Base-by-base conservation (phyloP, 768 basidiomycete species). In the Mrakia blollopis region DNA sequence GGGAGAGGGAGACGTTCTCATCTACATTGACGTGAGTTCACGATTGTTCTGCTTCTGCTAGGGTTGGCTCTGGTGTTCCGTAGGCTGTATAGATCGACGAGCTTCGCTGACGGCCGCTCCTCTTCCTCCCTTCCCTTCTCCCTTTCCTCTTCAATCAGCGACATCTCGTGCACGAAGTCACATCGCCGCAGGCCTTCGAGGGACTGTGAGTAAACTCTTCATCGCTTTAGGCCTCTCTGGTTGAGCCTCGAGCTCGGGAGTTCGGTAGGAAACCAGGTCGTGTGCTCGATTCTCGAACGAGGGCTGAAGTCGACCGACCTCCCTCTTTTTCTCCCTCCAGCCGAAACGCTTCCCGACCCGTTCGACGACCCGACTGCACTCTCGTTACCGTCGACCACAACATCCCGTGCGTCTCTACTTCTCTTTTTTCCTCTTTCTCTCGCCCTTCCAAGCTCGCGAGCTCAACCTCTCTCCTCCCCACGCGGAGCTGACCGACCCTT, bases 111-210 rank as follows among this genome's bases (percentile, higher is more conserved):
- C 47, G 16, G 47, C 47, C 47, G 47, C 28, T n/a, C 28, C 28
- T 25, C 47, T 39, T 47, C 37, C 35, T 8, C 28, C 37, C 16
- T 37, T 16, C 47, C 54, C 35, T 37, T 28, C 39, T 23, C 18
- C 16, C 28, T 50, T 4, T 6, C 14, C 35, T 67, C 37, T 30
- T 57, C 44, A 47, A 28, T 8, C 32, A 77, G 76, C 71, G 88
- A 76, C 88, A 89, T 81, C 84, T 89, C 54, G 91, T 96, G 32
- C 93, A 94, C 80, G 93, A 94, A 86, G 93, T 95, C 72, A 94
- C 93, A n/a, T 92, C 90, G 76, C 93, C 93, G 57, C 93, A 95
- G 84, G 93, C 93, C 3, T 93, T 93, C 81, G 92, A 93, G 84
- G 92, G 92, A 81, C 85, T 94, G 89, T 91, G 80, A 83, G 89